Evolutionary conservation across 495 filamentous ascomycete species (phyloP), one percentile per base, ranked within the genome.

Genomic region (Mytilinidion resinicola): DNA sequence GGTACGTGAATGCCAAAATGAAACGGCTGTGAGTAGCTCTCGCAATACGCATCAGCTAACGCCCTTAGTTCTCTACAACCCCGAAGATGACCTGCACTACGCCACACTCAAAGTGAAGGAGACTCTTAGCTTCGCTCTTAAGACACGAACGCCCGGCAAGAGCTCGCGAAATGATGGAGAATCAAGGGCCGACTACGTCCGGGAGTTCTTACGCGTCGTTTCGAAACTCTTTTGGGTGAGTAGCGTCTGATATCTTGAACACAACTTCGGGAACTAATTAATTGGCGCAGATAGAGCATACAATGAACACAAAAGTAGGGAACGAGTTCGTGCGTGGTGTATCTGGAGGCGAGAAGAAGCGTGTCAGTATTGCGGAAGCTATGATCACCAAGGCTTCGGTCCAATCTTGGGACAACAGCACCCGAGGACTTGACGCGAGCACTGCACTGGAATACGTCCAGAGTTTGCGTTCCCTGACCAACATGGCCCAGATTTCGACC

Each of bases 211-310:
- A 6, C 73, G 83, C 15, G 83, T 87, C 0, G 77, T 93, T 39
- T 77, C 88, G 38, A 85, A 88, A 60, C 76, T 91, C 36, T 93
- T 95, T 59, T 87, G 87, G 76, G n/a, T n/a, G n/a, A n/a, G n/a
- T n/a, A n/a, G n/a, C n/a, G n/a, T n/a, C n/a, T n/a, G n/a, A n/a
- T n/a, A n/a, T n/a, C n/a, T n/a, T n/a, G n/a, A n/a, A n/a, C n/a
- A n/a, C n/a, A n/a, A n/a, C n/a, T n/a, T n/a, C n/a, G n/a, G n/a
- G n/a, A n/a, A n/a, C n/a, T n/a, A n/a, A n/a, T n/a, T n/a, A n/a
- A n/a, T n/a, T n/a, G n/a, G n/a, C n/a, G n/a, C n/a, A n/a, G n/a
- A 89, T 87, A 35, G 82, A 86, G 58, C 85, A 89, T 65, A 82
- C 80, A 0, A 65, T 85, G 54, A 77, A 79, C 33, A 89, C 86